These are phyloP conservation scores for Neocucurbitaria cava DNA, from an alignment of 2,329 filamentous ascomycete genomes.

Conservation along the genomic window DNA sequence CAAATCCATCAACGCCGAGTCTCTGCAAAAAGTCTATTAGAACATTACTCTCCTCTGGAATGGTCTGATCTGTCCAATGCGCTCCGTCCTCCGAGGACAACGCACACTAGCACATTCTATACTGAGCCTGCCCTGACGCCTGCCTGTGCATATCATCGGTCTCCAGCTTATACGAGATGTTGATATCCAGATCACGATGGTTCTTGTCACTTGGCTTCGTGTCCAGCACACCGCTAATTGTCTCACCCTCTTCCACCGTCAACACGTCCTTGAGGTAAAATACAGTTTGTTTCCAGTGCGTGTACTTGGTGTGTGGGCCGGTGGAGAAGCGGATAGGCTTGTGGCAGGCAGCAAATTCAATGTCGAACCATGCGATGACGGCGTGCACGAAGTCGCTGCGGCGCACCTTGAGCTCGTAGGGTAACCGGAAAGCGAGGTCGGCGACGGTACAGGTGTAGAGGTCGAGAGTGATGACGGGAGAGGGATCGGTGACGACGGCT, in stretches of 20 bases:
- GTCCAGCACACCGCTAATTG: constrained; percentile 73
- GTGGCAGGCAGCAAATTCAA: constrained; percentile 97
- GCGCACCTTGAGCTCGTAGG: constrained; percentile 77
- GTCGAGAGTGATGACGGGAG: constrained; percentile 83
- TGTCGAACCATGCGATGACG: constrained; percentile 98
- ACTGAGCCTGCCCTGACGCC: constrained; percentile 74
- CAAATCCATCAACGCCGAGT: constrained; percentile 14
- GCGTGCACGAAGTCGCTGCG: constrained; percentile 96
- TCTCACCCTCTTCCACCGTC: constrained; percentile 87
- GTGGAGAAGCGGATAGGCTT: constrained; percentile 97
- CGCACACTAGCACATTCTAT: constrained; percentile 67
- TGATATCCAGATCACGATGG: constrained; percentile 91
- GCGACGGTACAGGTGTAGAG: constrained; percentile 86
- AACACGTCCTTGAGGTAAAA: constrained; percentile 96
- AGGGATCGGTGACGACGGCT: constrained; percentile 92
- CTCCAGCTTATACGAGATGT: constrained; percentile 80
- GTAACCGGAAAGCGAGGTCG: constrained; percentile 83
- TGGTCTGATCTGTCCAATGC: neutral
- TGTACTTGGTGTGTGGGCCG: constrained; percentile 97
- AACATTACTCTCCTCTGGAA: constrained; percentile 2
- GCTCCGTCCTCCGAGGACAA: neutral
- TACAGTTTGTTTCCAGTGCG: constrained; percentile 99
- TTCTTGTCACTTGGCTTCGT: constrained; percentile 95
- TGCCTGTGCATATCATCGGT: constrained; percentile 75
- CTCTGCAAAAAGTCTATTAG: constrained; percentile 23